These are phyloP conservation scores for Hymenoscyphus albidus DNA, from an alignment of 2,329 filamentous ascomycete species.

Conservation along the genomic window DNA sequence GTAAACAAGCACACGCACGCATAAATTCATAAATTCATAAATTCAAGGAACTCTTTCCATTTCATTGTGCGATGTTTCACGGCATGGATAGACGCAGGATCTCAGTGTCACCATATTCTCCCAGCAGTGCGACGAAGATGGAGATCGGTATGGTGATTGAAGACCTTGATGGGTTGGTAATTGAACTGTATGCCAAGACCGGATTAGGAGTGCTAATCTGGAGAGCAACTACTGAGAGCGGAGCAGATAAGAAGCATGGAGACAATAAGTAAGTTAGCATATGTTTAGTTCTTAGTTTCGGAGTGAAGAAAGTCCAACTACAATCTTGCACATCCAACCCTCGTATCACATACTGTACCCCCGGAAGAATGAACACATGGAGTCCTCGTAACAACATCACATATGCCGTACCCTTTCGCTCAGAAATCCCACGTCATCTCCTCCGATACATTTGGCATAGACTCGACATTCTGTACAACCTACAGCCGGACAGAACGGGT, in stretches of 20 bases:
- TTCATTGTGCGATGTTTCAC: not conserved
- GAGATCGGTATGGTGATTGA: not conserved
- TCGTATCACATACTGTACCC: not conserved
- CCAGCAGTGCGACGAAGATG: not conserved
- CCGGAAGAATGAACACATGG: constrained; percentile 2
- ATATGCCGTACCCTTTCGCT: not conserved
- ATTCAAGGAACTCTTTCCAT: not conserved
- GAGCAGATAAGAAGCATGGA: no score
- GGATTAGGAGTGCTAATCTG: no score
- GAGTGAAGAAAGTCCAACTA: not conserved
- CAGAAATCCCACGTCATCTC: not conserved
- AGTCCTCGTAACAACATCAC: not conserved
- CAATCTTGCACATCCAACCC: not conserved
- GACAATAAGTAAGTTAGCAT: no score
- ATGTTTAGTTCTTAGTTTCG: not conserved
- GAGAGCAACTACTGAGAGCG: no score
- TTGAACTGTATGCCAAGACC: not conserved
- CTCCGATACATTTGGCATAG: not conserved
- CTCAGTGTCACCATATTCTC: not conserved
- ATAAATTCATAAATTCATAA: not conserved
- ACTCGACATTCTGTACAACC: not conserved
- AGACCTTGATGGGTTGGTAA: not conserved
- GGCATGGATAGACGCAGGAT: not conserved
- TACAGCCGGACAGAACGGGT: not conserved
- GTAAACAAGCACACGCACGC: not conserved